phyloP scores from a whole-genome alignment of 768 basidiomycete genomes.

The Tylopilus sp. region DNA sequence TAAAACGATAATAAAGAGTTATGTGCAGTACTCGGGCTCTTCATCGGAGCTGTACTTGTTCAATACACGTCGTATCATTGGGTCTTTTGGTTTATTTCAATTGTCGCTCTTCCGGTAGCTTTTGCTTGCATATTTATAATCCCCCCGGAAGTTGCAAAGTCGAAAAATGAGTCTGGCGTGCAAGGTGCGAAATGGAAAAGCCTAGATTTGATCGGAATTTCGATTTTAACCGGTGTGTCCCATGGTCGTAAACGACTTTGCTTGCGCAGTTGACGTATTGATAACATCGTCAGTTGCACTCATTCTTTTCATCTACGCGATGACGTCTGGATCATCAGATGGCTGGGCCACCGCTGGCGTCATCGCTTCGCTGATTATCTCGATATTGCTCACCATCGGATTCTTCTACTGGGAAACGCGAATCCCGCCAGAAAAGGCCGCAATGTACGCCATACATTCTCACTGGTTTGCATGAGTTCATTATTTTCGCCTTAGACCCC shows the following conservation, averaged over 20 bases:
- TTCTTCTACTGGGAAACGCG: conserved; percentile 53
- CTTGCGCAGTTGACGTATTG: too few relatives aligned
- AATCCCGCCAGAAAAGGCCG: conserved; percentile 39
- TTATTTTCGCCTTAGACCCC: conserved; percentile 30
- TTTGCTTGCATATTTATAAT: conserved; percentile 33
- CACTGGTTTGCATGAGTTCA: background rate
- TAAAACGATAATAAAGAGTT: background rate
- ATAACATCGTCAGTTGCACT: conserved; percentile 28
- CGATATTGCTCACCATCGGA: conserved; percentile 34
- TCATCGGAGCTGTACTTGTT: conserved; percentile 43
- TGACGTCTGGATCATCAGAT: conserved; percentile 43
- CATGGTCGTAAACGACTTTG: background rate
- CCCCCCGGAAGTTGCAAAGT: conserved; percentile 23
- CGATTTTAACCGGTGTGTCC: conserved; percentile 33
- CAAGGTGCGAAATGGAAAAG: conserved; percentile 23
- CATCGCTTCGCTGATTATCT: conserved; percentile 44
- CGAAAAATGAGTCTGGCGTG: background rate
- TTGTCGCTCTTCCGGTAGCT: conserved; percentile 35
- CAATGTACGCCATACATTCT: conserved; percentile 32
- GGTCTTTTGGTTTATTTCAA: conserved; percentile 49
- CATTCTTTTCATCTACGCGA: conserved; percentile 40
- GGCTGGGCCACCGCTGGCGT: conserved; percentile 49
- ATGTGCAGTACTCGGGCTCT: conserved; percentile 38
- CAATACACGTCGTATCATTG: conserved; percentile 42
- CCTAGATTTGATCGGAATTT: conserved; percentile 40